These are phyloP conservation scores for Microstegium vimineum DNA, from an alignment of 176 grass and related monocot species.

Conservation along the genomic window DNA sequence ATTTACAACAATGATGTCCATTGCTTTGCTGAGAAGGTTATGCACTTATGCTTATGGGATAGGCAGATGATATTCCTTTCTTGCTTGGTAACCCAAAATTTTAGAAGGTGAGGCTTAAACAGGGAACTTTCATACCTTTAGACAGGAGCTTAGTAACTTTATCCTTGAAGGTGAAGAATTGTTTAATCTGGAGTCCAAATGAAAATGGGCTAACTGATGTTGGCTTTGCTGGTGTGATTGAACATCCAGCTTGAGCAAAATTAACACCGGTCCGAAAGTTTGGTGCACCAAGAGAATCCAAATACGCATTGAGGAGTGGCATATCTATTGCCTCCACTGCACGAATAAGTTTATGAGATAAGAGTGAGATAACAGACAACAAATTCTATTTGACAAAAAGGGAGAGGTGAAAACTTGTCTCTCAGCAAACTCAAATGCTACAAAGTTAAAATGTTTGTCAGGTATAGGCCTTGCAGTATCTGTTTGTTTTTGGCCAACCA, in stretches of 20 bases:
- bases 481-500: not conserved
- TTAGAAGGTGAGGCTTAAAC: not conserved
- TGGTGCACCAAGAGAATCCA: constrained; percentile 80
- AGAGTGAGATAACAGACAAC: not conserved
- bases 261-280: constrained; percentile 77
- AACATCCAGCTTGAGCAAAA: constrained; percentile 91
- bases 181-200: constrained; percentile 78
- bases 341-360: constrained; percentile 21
- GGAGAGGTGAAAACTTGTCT: not conserved
- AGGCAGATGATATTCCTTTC: not conserved
- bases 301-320: constrained; percentile 79
- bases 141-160: constrained; percentile 63
- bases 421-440: not conserved
- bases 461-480: not conserved
- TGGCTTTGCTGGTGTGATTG: constrained; percentile 90
- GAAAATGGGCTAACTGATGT: constrained; percentile 93
- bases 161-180: constrained; percentile 89
- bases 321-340: constrained; percentile 89
- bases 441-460: not conserved
- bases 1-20: not conserved
- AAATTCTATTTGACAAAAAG: not conserved
- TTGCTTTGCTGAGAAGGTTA: constrained; percentile 14
- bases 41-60: not conserved
- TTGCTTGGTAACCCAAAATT: constrained; percentile 23
- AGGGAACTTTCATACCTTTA: constrained; percentile 41